Percentiles rank a stretch among this genome's conserved stretches.
These are phyloP conservation scores for Clonostachys rosea DNA, from an alignment of 2,329 filamentous ascomycete genomes.

Conservation along the genomic window DNA sequence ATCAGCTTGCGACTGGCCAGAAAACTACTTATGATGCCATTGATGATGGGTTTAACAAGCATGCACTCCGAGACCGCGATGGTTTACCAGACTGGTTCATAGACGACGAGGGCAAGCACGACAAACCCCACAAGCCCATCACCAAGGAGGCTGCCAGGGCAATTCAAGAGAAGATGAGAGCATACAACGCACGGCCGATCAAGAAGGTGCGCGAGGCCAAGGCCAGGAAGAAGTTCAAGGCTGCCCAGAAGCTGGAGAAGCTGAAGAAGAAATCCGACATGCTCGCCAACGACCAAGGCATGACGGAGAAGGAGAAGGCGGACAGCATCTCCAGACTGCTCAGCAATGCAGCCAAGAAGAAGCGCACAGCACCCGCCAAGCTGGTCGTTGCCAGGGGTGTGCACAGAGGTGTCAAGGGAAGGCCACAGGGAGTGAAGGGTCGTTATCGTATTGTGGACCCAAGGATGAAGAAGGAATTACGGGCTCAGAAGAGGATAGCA, in stretches of 20 bases:
- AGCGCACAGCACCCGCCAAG: conserved; percentile 76
- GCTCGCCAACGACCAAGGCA: conserved; percentile 80
- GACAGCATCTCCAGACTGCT: conserved; percentile 78
- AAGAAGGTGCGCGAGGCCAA: conserved; percentile 98
- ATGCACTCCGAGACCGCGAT: conserved; percentile 83
- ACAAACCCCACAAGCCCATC: conserved; percentile 82
- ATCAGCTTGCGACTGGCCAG: conserved; percentile 82
- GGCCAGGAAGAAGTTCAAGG: conserved; percentile 94
- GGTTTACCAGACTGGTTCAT: conserved; percentile 97
- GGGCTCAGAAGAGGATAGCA: conserved; percentile 72
- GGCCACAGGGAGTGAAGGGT: conserved; percentile 89
- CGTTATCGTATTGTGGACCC: conserved; percentile 97
- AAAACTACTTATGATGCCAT: conserved; percentile 74
- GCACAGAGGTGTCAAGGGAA: conserved; percentile 80
- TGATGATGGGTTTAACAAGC: conserved; percentile 93
- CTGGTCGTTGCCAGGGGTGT: conserved; percentile 82
- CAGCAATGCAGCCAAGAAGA: conserved; percentile 78
- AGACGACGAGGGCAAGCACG: conserved; percentile 84
- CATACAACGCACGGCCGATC: conserved; percentile 92
- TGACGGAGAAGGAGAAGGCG: conserved; percentile 96
- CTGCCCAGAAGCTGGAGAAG: conserved; percentile 86
- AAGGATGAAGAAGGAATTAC: conserved; percentile 92
- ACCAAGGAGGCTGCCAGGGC: conserved; percentile 84
- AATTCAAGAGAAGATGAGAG: conserved; percentile 91
- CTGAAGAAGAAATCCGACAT: conserved; percentile 95